These are phyloP conservation scores for Chrysoporthe austroafricana DNA, from an alignment of 2,329 filamentous ascomycete species.

Conservation along the genomic window DNA sequence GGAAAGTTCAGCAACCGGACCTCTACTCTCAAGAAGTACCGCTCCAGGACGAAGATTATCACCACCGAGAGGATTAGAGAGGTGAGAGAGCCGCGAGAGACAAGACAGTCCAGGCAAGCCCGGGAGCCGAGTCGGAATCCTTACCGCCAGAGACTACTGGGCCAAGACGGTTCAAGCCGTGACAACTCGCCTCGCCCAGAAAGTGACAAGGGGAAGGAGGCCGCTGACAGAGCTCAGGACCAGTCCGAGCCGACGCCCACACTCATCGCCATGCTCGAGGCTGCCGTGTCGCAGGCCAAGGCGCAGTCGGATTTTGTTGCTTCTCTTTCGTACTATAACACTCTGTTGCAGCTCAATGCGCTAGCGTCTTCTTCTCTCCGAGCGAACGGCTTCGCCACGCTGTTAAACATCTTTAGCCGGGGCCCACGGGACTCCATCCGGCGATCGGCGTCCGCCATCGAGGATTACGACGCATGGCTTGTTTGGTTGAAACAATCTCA, in stretches of 20 bases:
- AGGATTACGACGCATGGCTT: conserved; percentile 80
- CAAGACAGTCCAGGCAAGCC: conserved; percentile 7
- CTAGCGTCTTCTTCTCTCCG: conserved; percentile 64
- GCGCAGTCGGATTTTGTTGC: conserved; percentile 82
- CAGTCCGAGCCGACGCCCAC: conserved; percentile 53
- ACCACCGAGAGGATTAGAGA: conserved; percentile 45
- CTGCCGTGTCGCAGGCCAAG: conserved; percentile 76
- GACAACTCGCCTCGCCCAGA: conserved; percentile 21
- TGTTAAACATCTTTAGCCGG: conserved; percentile 74
- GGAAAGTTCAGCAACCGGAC: conserved; percentile 72
- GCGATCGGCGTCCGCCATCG: conserved; percentile 71
- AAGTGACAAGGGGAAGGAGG: conserved; percentile 37
- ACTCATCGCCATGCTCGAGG: conserved; percentile 73
- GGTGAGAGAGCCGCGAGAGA: conserved; percentile 9
- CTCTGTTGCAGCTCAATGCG: conserved; percentile 72
- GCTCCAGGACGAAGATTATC: conserved; percentile 62
- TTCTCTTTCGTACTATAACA: conserved; percentile 84
- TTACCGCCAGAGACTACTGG: conserved; percentile 45
- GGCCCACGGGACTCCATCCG: conserved; percentile 72
- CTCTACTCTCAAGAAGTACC: conserved; percentile 62
- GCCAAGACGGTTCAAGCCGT: conserved; percentile 35
- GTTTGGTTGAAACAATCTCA: conserved; percentile 83
- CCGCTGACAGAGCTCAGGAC: conserved; percentile 38
- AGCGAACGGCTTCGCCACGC: conserved; percentile 69
- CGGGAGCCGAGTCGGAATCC: conserved; percentile 60